These are phyloP conservation scores for Botrytis galanthina DNA, from an alignment of 2,329 filamentous ascomycete species.

Conservation along the genomic window DNA sequence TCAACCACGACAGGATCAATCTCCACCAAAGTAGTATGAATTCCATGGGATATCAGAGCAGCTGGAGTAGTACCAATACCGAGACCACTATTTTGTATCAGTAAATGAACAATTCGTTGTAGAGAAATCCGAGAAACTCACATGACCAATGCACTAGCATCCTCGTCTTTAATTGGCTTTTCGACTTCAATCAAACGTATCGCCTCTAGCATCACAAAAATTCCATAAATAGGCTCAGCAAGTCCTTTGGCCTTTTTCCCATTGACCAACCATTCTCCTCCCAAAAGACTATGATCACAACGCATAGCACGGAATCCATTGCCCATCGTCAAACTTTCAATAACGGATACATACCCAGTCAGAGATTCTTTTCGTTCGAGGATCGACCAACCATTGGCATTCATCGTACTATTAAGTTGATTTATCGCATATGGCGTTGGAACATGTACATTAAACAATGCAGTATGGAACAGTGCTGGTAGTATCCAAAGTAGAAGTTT, in stretches of 20 bases:
- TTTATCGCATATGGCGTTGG: slow-evolving; percentile 58
- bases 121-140: slow-evolving; percentile 47
- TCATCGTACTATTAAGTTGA: slow-evolving; percentile 64
- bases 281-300: slow-evolving; percentile 91
- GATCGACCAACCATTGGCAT: slow-evolving; percentile 66
- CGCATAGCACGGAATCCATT: slow-evolving; percentile 76
- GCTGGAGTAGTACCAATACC: slow-evolving; percentile 90
- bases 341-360: slow-evolving; percentile 88
- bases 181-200: slow-evolving; percentile 72
- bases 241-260: slow-evolving; percentile 63
- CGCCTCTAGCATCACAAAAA: slow-evolving; percentile 95
- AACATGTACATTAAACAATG: slow-evolving; percentile 72
- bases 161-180: slow-evolving; percentile 52
- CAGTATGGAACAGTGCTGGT: slow-evolving; percentile 70
- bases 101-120: not conserved
- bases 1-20: slow-evolving; percentile 87
- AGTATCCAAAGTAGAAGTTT: slow-evolving; percentile 64
- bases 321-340: slow-evolving; percentile 63
- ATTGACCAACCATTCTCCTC: slow-evolving; percentile 77
- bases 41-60: slow-evolving; percentile 80
- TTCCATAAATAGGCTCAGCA: slow-evolving; percentile 85
- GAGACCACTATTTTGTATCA: slow-evolving; percentile 60
- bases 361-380: slow-evolving; percentile 80
- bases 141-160: slow-evolving; percentile 82
- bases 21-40: slow-evolving; percentile 91